phyloP scores from a whole-genome alignment of 2,329 filamentous ascomycete species.

The Endocalyx cinctus region DNA sequence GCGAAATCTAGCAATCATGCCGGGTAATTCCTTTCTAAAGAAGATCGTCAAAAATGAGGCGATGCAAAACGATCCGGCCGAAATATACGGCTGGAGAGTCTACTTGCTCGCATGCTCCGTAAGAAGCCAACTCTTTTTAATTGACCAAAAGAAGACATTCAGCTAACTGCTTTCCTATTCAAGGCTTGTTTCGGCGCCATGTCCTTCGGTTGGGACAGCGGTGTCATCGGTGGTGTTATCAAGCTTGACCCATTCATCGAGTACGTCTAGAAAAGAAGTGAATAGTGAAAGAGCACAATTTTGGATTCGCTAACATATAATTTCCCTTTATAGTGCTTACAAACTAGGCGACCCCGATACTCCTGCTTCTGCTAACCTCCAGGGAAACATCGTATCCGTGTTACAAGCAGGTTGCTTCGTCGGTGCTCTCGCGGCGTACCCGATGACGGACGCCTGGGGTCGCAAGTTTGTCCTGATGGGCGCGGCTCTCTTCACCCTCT shows the following conservation, averaged over 20 bases:
- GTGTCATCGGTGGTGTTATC: conserved; percentile 64
- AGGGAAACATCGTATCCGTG: conserved; percentile 62
- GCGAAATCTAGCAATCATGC: too few relatives aligned
- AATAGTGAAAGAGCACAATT: conserved; percentile 5
- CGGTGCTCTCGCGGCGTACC: conserved; percentile 41
- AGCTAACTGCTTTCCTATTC: conserved; percentile 3
- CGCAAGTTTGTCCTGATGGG: conserved; percentile 49
- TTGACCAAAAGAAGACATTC: not conserved
- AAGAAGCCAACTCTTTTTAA: conserved; percentile 11
- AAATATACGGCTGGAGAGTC: conserved; percentile 68
- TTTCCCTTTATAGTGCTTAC: conserved; percentile 43
- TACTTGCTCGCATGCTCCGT: conserved; percentile 59
- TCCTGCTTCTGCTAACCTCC: conserved; percentile 48
- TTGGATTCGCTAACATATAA: too few relatives aligned
- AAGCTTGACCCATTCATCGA: conserved; percentile 51
- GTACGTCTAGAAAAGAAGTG: conserved; percentile 29
- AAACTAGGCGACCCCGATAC: conserved; percentile 37
- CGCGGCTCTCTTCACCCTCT: conserved; percentile 48
- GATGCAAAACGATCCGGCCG: conserved; percentile 60
- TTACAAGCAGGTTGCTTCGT: conserved; percentile 38
- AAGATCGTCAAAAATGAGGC: conserved; percentile 53
- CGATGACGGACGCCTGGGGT: conserved; percentile 48
- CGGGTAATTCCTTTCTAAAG: conserved; percentile 30
- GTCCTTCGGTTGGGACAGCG: conserved; percentile 59
- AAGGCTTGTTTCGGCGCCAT: conserved; percentile 42